phyloP scores from a whole-genome alignment of 2,329 filamentous ascomycete genomes.

The Phyllosticta capitalensis region DNA sequence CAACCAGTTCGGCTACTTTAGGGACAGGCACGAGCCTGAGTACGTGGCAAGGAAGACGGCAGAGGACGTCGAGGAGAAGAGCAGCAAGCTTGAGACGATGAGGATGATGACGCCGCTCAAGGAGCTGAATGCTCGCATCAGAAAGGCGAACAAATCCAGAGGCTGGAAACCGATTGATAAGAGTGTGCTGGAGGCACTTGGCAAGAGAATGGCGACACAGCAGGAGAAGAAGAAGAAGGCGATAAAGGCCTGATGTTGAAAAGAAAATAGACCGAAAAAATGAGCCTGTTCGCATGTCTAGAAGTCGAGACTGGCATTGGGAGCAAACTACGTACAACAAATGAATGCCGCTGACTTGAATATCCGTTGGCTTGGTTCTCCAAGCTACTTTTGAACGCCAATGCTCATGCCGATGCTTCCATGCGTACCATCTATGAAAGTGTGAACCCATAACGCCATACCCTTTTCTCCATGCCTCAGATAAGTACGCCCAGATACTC shows the following conservation, averaged over 20 bases:
- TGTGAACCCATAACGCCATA: neutral
- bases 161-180: slow-evolving; percentile 28
- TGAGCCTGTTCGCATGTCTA: neutral
- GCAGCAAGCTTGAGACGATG: slow-evolving; percentile 21
- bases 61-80: slow-evolving; percentile 43
- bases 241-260: neutral
- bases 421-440: neutral
- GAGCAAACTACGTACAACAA: neutral
- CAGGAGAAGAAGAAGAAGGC: neutral
- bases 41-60: slow-evolving; percentile 57
- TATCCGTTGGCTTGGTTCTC: neutral
- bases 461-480: neutral
- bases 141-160: slow-evolving; percentile 13
- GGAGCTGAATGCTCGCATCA: slow-evolving; percentile 26
- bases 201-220: slow-evolving; percentile 28
- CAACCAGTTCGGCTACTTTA: slow-evolving; percentile 71
- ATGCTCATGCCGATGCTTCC: neutral
- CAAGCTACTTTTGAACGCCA: neutral
- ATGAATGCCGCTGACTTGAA: neutral
- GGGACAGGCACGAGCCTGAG: slow-evolving; percentile 67
- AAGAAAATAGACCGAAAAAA: neutral
- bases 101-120: slow-evolving; percentile 40
- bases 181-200: slow-evolving; percentile 33
- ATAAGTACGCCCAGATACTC: slow-evolving; percentile 36
- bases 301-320: neutral